These are phyloP conservation scores for Arthrobotrys conoides DNA, from an alignment of 2,329 filamentous ascomycete genomes.

Conservation along the genomic window DNA sequence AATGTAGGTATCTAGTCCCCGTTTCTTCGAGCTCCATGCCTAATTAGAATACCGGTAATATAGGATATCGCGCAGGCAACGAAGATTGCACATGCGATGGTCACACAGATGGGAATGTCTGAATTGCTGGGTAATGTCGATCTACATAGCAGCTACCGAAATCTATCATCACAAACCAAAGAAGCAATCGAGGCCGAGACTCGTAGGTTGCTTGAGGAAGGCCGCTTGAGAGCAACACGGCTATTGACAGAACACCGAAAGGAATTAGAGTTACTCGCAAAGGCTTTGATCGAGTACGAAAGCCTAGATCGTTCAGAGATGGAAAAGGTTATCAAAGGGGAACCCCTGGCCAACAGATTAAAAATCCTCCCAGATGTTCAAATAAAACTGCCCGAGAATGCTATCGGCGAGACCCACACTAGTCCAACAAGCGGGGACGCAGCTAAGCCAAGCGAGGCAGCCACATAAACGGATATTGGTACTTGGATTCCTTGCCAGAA, in stretches of 20 bases:
- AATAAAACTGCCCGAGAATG: conserved; percentile 77
- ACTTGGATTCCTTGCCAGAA: not conserved
- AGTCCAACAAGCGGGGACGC: conserved; percentile 30
- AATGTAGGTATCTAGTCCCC: conserved; percentile 71
- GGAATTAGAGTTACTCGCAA: conserved; percentile 88
- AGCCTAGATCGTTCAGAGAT: conserved; percentile 91
- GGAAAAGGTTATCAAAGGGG: conserved; percentile 87
- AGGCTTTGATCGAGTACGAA: conserved; percentile 94
- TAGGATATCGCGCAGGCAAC: conserved; percentile 89
- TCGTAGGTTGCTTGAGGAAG: conserved; percentile 84
- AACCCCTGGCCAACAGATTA: conserved; percentile 80
- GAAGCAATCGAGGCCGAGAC: conserved; percentile 90
- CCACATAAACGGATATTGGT: conserved; percentile 14
- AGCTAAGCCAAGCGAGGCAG: conserved; percentile 41
- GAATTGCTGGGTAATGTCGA: conserved; percentile 89
- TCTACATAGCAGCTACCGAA: conserved; percentile 82
- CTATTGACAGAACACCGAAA: conserved; percentile 82
- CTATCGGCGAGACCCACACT: conserved; percentile 31
- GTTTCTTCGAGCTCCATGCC: not conserved
- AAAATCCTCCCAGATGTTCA: conserved; percentile 73
- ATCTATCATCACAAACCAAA: conserved; percentile 87
- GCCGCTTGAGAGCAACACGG: conserved; percentile 78
- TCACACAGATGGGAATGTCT: conserved; percentile 92
- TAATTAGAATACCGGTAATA: not conserved
- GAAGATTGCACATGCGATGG: conserved; percentile 84